phyloP scores from a whole-genome alignment of 1,284 basidiomycete genomes.

The Pseudozyma hubeiensis region DNA sequence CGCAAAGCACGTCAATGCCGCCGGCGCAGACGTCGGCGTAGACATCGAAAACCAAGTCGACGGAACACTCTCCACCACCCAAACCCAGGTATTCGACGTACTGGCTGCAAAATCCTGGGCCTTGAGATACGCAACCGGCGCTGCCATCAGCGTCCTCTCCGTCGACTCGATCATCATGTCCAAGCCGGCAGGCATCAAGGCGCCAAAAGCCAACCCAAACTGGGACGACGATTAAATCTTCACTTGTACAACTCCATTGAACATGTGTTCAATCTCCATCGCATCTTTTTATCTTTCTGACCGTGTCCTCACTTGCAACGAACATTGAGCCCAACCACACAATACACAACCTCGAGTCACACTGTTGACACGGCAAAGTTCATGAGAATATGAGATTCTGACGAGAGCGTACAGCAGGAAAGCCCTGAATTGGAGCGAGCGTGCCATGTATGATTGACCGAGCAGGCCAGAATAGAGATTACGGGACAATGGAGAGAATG shows the following conservation, averaged over 20 bases:
- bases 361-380: no score
- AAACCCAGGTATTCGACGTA: constrained; percentile 74
- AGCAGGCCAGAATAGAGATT: constrained; percentile 1
- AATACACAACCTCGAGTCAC: no score
- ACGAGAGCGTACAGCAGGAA: constrained; percentile 1
- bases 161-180: constrained; percentile 97
- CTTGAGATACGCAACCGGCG: constrained; percentile 87
- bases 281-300: not conserved
- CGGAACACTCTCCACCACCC: constrained; percentile 55
- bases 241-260: not conserved
- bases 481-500: constrained; percentile 8
- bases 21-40: constrained; percentile 78
- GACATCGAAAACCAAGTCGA: constrained; percentile 78
- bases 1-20: constrained; percentile 79
- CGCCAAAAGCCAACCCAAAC: constrained; percentile 66
- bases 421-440: not conserved
- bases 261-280: not conserved
- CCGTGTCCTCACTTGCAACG: no score
- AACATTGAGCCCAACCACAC: no score
- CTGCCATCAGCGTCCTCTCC: constrained; percentile 90
- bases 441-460: not conserved
- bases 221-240: constrained; percentile 66
- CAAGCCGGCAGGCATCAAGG: constrained; percentile 68
- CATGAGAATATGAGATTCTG: not conserved
- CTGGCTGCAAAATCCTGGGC: constrained; percentile 91